Evolutionary conservation across 1,284 basidiomycete species (phyloP), one percentile per base, ranked within the genome.

Genomic region (Malassezia brasiliensis): DNA sequence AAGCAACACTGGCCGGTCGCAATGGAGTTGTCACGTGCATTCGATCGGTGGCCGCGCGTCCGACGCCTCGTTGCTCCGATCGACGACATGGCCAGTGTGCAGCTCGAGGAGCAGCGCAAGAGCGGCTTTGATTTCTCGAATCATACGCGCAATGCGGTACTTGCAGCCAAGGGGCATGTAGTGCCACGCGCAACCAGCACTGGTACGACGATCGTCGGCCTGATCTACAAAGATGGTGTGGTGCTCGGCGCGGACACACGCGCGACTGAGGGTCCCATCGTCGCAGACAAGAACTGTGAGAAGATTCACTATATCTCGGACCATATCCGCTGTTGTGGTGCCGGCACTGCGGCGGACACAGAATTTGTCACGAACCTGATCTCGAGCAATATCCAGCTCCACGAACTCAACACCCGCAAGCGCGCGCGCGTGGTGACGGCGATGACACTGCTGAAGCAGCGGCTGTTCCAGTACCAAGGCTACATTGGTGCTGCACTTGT

Each of bases 231-330:
- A 65, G 89, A 90, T 74, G 94, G 93, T 4, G 84, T 99, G 58
- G 84, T 96, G 14, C 83, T 99, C 11, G 94, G 93, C 41, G 94
- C 94, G 34, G 94, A 99, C 77, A 98, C 94, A 0, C 82, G 93
- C 68, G 90, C 91, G 2, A 96, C 93, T 0, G 88, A 86, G 64
- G 93, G 93, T 0, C 83, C 85, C 20, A 96, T 99, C 66, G 90
- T 99, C 14, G 91, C 91, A 10, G 93, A 96, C 79, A 96, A 96
- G 83, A 96, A 96, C 78, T 98, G 93, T 77, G 93, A 96, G 79
- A 98, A 98, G 90, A 99, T 99, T 71, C 94, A 99, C 77, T 98
- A 87, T 63, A 65, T 74, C 25, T 60, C 65, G 20, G 66, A 69
- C 47, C 67, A 65, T 56, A 98, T 99, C 66, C 82, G 93, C 54